These are phyloP conservation scores for Rhodotorula sphaerocarpa DNA, from an alignment of 768 basidiomycete species.

Conservation along the genomic window DNA sequence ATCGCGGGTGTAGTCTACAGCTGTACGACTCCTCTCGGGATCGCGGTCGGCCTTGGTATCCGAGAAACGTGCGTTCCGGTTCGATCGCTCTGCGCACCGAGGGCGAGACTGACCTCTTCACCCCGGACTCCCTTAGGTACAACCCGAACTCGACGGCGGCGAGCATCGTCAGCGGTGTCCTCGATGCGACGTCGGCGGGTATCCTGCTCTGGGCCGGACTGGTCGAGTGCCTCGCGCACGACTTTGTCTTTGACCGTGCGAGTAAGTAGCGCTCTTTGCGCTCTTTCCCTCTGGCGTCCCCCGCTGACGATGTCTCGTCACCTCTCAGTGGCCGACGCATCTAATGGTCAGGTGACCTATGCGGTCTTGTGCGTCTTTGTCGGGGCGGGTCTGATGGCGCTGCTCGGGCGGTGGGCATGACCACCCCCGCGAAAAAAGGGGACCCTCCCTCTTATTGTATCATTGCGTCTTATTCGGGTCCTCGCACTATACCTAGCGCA, in stretches of 20 bases:
- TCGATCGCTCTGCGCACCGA: too few species aligned
- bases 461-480: too few species aligned
- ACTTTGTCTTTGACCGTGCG: constrained; percentile 71
- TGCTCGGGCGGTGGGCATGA: constrained; percentile 76
- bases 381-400: constrained; percentile 80
- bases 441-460: too few species aligned
- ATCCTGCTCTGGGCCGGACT: constrained; percentile 80
- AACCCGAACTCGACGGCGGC: constrained; percentile 70
- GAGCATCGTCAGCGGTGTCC: constrained; percentile 69
- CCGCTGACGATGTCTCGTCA: constrained; percentile 48
- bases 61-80: constrained; percentile 24
- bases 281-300: neutral
- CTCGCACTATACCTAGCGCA: too few species aligned
- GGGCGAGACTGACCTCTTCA: neutral
- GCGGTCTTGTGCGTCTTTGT: constrained; percentile 56
- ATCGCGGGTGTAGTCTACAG: constrained; percentile 60
- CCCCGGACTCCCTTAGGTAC: constrained; percentile 53
- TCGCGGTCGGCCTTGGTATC: constrained; percentile 58
- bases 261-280: constrained; percentile 1
- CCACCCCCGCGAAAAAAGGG: too few species aligned
- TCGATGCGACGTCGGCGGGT: constrained; percentile 78
- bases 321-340: constrained; percentile 54
- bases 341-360: constrained; percentile 48
- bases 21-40: constrained; percentile 74
- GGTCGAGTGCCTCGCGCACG: constrained; percentile 85